Percentiles rank a stretch among this genome's conserved stretches.
phyloP scores from a whole-genome alignment of 306 rosid species.

The Fagus crenata region DNA sequence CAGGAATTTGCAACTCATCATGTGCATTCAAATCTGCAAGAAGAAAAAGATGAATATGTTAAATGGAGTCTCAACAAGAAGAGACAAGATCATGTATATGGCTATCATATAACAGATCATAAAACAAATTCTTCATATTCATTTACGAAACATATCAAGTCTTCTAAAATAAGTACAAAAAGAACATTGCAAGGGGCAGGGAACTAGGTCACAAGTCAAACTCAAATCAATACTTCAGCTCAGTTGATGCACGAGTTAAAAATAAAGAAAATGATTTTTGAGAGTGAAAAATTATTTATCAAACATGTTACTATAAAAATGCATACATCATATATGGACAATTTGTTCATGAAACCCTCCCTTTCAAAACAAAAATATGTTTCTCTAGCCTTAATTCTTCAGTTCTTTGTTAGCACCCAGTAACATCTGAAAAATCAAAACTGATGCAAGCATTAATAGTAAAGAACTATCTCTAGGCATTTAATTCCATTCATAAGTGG shows the following conservation, averaged over 20 bases:
- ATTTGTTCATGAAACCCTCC: not conserved
- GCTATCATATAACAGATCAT: conserved; percentile 8
- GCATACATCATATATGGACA: not conserved
- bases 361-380: not conserved
- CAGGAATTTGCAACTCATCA: conserved; percentile 67
- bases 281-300: not conserved
- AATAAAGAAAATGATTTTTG: not conserved
- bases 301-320: not conserved
- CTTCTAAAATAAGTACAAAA: not conserved
- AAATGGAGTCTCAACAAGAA: conserved; percentile 15
- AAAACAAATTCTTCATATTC: not conserved
- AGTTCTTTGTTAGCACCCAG: not conserved
- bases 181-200: not conserved
- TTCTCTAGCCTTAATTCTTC: not conserved
- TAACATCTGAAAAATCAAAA: not conserved
- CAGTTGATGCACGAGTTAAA: not conserved
- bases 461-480: not conserved
- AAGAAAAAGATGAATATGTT: conserved; percentile 30
- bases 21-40: conserved; percentile 54
- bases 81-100: not conserved
- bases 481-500: not conserved
- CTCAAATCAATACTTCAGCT: not conserved
- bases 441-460: not conserved
- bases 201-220: not conserved
- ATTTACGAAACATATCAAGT: not conserved